These are phyloP conservation scores for Syncephalastrum contaminatum DNA, from an alignment of 371 early-diverging fungal species.

Conservation along the genomic window DNA sequence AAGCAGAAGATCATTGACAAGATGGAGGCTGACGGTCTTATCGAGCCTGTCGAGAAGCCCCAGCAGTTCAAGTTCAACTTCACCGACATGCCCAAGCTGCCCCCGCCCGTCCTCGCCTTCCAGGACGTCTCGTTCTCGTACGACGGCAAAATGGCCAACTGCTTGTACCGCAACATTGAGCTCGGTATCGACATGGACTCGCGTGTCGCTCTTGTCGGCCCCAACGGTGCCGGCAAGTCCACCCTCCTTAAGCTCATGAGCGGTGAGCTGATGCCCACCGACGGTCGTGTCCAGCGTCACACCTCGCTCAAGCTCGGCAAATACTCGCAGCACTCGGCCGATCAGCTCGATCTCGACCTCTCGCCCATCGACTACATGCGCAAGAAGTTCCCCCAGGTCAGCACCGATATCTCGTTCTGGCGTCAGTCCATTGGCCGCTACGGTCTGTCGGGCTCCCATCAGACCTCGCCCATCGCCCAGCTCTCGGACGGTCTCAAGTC, in stretches of 20 bases:
- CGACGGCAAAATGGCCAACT: slow-evolving; percentile 76
- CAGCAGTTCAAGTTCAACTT: slow-evolving; percentile 84
- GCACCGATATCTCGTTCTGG: slow-evolving; percentile 68
- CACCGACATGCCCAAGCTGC: slow-evolving; percentile 84
- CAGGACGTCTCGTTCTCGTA: slow-evolving; percentile 92
- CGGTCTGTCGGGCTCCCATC: slow-evolving; percentile 91
- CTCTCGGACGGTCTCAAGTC: slow-evolving; percentile 95
- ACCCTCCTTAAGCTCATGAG: slow-evolving; percentile 94
- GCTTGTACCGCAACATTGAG: slow-evolving; percentile 88
- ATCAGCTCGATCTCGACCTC: slow-evolving; percentile 86
- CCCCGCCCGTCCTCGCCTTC: slow-evolving; percentile 97
- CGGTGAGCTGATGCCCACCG: slow-evolving; percentile 81
- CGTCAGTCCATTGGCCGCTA: slow-evolving; percentile 90
- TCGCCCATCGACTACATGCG: slow-evolving; percentile 94
- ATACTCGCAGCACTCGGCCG: slow-evolving; percentile 97
- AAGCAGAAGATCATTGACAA: slow-evolving; percentile 99
- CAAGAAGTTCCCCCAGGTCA: slow-evolving; percentile 68
- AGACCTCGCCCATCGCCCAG: slow-evolving; percentile 85
- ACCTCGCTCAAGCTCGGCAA: slow-evolving; percentile 91
- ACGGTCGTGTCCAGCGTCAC: slow-evolving; percentile 88
- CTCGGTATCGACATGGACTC: slow-evolving; percentile 97
- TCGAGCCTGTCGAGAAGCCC: slow-evolving; percentile 87
- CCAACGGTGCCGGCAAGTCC: slow-evolving; percentile 94
- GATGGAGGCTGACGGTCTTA: slow-evolving; percentile 97
- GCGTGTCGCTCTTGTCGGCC: slow-evolving; percentile 88